A percentile compares a stretch with the other conserved stretches of the same genome.
These are phyloP conservation scores for Mrakia hoshinonis DNA, from an alignment of 768 basidiomycete genomes.

Conservation along the genomic window DNA sequence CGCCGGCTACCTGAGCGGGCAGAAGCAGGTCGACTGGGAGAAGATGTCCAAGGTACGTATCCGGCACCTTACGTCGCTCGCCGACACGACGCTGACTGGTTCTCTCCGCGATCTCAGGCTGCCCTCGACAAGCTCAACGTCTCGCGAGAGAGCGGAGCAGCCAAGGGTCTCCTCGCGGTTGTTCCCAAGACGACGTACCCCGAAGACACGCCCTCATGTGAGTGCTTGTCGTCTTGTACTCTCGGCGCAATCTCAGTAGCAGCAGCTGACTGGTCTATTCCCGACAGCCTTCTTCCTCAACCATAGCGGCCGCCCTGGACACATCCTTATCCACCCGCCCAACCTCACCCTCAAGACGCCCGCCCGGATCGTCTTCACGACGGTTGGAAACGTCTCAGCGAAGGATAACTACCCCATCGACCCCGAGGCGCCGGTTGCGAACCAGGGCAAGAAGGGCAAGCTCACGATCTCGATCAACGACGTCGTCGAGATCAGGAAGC, in stretches of 20 bases:
- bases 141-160: slow-evolving; percentile 9
- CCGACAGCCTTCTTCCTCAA: slow-evolving; percentile 23
- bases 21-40: slow-evolving; percentile 26
- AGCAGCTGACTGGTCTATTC: not conserved
- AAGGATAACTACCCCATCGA: not conserved
- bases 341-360: not conserved
- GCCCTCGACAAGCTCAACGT: slow-evolving; percentile 21
- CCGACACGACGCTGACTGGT: too few species aligned
- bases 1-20: slow-evolving; percentile 23
- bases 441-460: slow-evolving; percentile 8
- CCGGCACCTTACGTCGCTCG: not conserved
- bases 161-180: slow-evolving; percentile 8
- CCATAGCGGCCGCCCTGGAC: slow-evolving; percentile 18
- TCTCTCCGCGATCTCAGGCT: not conserved
- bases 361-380: slow-evolving; percentile 18
- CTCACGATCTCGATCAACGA: slow-evolving; percentile 12
- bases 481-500: slow-evolving; percentile 7
- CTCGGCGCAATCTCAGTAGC: not conserved
- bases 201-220: slow-evolving; percentile 20
- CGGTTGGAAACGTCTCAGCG: not conserved
- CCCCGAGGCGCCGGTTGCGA: not conserved
- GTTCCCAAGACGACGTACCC: not conserved
- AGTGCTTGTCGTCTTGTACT: not conserved
- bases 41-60: slow-evolving; percentile 7
- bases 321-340: slow-evolving; percentile 21